Conservation (phyloP, 2,329 filamentous ascomycete genomes). For the Beauveria caledonica region DNA sequence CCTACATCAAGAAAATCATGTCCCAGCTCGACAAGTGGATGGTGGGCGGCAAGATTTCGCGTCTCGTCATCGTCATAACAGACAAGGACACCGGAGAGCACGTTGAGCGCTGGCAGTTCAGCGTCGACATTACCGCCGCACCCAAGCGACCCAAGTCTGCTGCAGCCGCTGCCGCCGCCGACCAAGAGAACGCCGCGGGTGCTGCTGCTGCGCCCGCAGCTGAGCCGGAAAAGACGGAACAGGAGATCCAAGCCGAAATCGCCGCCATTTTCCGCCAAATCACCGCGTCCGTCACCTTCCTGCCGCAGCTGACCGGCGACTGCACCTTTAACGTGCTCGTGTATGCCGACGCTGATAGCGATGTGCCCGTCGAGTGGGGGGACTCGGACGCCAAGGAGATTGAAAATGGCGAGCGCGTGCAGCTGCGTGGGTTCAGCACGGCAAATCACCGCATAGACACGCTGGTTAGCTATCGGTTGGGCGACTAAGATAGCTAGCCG, state of each 20-base stretch:
- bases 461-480: conserved; percentile 80
- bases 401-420: conserved; percentile 85
- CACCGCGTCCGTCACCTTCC: conserved; percentile 92
- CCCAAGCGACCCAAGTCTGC: conserved; percentile 28
- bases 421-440: conserved; percentile 92
- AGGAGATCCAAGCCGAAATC: conserved; percentile 91
- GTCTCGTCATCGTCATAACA: conserved; percentile 92
- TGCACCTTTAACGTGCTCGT: conserved; percentile 99
- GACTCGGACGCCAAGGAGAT: conserved; percentile 98
- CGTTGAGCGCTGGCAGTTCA: conserved; percentile 96
- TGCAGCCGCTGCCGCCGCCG: conserved; percentile 40
- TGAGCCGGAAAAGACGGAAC: conserved; percentile 71
- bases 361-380: conserved; percentile 96
- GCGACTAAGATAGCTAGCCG: conserved; percentile 19
- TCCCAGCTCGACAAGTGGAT: conserved; percentile 96
- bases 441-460: conserved; percentile 92
- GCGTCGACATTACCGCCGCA: conserved; percentile 48
- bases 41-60: conserved; percentile 92
- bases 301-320: conserved; percentile 80
- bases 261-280: conserved; percentile 97
- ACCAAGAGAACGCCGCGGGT: conserved; percentile 62
- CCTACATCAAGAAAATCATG: conserved; percentile 99
- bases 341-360: conserved; percentile 92
- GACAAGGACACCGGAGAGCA: conserved; percentile 95
- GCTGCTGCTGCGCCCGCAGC: conserved; percentile 20